phyloP scores from a whole-genome alignment of 129 eudicot species.

The Flaveria bidentis region DNA sequence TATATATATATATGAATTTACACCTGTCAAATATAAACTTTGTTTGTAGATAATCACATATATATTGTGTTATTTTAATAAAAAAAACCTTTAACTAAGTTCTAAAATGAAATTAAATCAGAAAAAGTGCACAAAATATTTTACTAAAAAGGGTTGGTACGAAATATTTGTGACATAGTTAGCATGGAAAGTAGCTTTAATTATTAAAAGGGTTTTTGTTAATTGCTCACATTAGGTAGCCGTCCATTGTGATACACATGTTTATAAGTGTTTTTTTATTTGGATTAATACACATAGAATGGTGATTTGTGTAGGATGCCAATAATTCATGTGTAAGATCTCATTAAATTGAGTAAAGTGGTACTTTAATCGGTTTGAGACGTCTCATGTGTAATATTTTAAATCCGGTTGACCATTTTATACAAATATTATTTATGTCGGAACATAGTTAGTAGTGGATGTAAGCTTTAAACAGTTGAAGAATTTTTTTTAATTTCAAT shows the following conservation, averaged over 20 bases:
- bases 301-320: background rate
- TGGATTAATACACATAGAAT: background rate
- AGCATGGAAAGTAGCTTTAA: background rate
- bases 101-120: background rate
- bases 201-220: background rate
- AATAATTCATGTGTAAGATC: background rate
- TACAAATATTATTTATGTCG: too few species aligned
- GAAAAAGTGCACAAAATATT: background rate
- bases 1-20: too few species aligned
- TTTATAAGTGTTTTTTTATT: background rate
- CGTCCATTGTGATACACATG: slow-evolving; percentile 27
- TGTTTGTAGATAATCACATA: too few species aligned
- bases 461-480: too few species aligned
- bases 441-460: background rate
- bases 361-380: background rate
- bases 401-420: background rate
- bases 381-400: background rate
- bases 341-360: background rate
- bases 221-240: slow-evolving; percentile 3
- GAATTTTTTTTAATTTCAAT: too few species aligned
- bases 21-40: too few species aligned
- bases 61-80: background rate
- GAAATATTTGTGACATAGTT: background rate
- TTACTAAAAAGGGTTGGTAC: background rate
- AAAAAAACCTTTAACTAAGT: background rate